phyloP scores from a whole-genome alignment of 1,139 yeast species.

The Suhomyces bolitotheri region DNA sequence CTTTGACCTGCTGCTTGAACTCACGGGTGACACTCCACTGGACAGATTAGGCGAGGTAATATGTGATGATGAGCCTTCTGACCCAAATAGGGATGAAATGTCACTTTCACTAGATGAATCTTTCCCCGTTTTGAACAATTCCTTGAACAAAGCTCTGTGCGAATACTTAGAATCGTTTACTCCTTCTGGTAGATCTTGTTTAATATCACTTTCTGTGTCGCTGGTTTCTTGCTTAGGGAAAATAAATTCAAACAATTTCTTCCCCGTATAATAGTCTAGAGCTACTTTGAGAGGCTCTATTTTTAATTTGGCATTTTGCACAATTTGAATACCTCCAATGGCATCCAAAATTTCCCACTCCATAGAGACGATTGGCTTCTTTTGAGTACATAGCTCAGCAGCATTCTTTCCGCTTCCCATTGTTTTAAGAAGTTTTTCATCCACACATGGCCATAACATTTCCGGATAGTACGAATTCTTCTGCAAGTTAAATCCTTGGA shows the following conservation, averaged over 20 bases:
- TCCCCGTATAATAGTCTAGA: conserved; percentile 69
- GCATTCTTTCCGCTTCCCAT: conserved; percentile 3
- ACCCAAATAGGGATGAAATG: conserved; percentile 5
- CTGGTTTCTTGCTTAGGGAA: conserved; percentile 48
- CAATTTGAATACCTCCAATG: conserved; percentile 81
- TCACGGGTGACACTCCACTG: conserved; percentile 2
- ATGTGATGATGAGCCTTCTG: conserved; percentile 7
- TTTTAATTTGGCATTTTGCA: conserved; percentile 47
- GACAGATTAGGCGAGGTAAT: conserved; percentile 2
- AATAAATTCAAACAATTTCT: conserved; percentile 59
- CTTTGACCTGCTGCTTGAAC: conserved; percentile 2
- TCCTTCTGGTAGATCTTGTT: conserved; percentile 8
- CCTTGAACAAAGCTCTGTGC: conserved; percentile 10
- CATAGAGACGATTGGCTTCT: conserved; percentile 48
- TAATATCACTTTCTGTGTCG: conserved; percentile 2
- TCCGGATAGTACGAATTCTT: conserved; percentile 68
- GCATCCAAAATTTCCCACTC: conserved; percentile 77
- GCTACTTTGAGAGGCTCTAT: conserved; percentile 72
- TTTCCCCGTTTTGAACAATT: conserved; percentile 1
- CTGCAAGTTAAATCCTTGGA: conserved; percentile 72
- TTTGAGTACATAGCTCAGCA: conserved; percentile 5
- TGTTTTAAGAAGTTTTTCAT: conserved; percentile 13
- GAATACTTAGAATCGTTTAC: conserved; percentile 4
- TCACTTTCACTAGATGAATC: conserved; percentile 7
- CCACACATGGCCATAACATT: conserved; percentile 55